These are phyloP conservation scores for Auricularia cornea DNA, from an alignment of 768 basidiomycete species.

Conservation along the genomic window DNA sequence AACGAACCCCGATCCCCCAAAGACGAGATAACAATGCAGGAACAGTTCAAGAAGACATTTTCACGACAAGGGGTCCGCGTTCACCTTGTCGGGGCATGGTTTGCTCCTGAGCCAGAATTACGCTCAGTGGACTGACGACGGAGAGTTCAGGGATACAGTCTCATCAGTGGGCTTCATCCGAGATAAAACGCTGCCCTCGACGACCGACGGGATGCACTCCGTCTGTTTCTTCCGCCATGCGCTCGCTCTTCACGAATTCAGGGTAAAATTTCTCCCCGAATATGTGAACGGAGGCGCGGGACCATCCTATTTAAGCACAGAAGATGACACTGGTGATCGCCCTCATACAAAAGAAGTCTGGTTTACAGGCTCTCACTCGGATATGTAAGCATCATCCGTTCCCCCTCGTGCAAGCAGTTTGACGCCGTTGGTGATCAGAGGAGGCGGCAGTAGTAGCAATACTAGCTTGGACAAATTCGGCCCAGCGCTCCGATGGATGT, in stretches of 20 bases:
- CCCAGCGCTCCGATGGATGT: too few species aligned
- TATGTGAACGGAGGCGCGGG: neutral
- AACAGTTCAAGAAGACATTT: constrained; percentile 28
- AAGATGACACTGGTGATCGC: neutral
- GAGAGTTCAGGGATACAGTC: neutral
- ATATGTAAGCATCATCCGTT: neutral
- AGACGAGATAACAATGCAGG: too few species aligned
- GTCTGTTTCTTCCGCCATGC: neutral
- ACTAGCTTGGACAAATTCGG: too few species aligned
- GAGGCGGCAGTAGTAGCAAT: too few species aligned
- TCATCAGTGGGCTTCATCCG: neutral
- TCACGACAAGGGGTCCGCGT: constrained; percentile 29
- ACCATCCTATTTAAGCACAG: neutral
- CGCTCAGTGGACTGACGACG: too few species aligned
- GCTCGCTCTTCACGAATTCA: neutral
- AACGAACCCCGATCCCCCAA: too few species aligned
- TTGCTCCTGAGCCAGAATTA: constrained; percentile 1
- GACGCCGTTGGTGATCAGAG: too few species aligned
- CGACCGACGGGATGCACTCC: neutral
- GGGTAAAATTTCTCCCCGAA: neutral
- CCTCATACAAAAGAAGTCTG: neutral
- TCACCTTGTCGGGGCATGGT: constrained; percentile 41
- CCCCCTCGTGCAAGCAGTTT: too few species aligned
- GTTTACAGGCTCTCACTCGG: neutral
- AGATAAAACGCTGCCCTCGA: neutral